phyloP scores from a whole-genome alignment of 2,329 filamentous ascomycete species.

The Fusarium humuli region DNA sequence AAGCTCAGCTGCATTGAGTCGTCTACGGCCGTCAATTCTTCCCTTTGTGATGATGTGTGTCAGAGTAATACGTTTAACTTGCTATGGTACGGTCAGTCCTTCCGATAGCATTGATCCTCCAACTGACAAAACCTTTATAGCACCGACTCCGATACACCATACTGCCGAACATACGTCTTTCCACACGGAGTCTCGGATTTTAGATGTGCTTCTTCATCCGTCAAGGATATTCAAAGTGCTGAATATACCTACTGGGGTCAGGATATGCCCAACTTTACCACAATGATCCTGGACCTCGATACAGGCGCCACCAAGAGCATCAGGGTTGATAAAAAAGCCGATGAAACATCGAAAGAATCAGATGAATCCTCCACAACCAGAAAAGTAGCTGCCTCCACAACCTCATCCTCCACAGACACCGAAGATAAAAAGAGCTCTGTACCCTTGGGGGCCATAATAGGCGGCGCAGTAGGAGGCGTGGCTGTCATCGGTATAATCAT shows the following conservation, averaged over 20 bases:
- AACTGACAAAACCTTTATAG: not conserved
- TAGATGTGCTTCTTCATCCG: not conserved
- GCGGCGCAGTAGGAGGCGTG: not conserved
- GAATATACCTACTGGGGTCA: not conserved
- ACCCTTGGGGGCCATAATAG: not conserved
- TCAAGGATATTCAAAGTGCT: not conserved
- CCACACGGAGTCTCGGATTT: not conserved
- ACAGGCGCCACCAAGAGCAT: no score
- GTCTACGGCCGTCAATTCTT: not conserved
- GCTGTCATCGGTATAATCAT: not conserved
- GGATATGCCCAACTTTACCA: no score
- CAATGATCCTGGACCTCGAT: no score
- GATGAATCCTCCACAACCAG: not conserved
- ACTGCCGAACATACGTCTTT: constrained; percentile 1
- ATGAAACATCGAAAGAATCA: accelerated
- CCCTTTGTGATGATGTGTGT: not conserved
- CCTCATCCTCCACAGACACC: not conserved
- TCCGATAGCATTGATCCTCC: no score
- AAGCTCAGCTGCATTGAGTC: not conserved
- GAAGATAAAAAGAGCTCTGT: not conserved
- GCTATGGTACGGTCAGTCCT: not conserved
- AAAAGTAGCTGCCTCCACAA: not conserved
- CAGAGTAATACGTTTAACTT: not conserved
- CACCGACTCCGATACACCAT: not conserved
- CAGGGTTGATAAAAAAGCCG: accelerated